These are phyloP conservation scores for Asterella californica DNA, from an alignment of 225 moss, liverwort and hornwort species.

Conservation along the genomic window DNA sequence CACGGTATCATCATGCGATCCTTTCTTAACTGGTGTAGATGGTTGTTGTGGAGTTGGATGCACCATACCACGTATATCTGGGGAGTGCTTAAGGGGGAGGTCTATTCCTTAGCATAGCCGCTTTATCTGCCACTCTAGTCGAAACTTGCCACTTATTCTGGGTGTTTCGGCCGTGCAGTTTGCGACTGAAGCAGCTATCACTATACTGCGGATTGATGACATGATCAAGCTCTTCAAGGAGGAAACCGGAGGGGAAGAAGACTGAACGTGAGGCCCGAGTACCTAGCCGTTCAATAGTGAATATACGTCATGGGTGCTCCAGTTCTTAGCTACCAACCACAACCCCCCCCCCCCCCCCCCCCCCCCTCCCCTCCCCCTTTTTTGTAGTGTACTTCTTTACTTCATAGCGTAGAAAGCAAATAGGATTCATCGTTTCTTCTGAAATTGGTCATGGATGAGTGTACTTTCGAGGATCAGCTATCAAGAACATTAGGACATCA, in stretches of 20 bases:
- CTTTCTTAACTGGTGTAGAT: too few species aligned
- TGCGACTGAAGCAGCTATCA: slow-evolving; percentile 84
- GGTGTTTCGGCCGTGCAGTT: slow-evolving; percentile 43
- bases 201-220: slow-evolving; percentile 82
- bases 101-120: too few species aligned
- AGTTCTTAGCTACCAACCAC: not conserved
- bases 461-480: slow-evolving; percentile 16
- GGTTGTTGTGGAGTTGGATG: too few species aligned
- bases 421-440: slow-evolving; percentile 14
- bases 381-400: slow-evolving; percentile 16
- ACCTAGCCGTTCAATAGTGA: not conserved
- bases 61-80: too few species aligned
- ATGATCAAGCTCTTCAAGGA: slow-evolving; percentile 95
- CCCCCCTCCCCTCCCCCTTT: slow-evolving; percentile 4
- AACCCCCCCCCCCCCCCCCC: too few species aligned
- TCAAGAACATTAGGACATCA: not conserved
- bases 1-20: too few species aligned
- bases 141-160: not conserved
- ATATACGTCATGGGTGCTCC: not conserved
- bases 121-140: not conserved
- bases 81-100: too few species aligned
- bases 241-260: slow-evolving; percentile 56
- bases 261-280: slow-evolving; percentile 19
- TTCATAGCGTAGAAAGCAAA: slow-evolving; percentile 7
- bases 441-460: slow-evolving; percentile 1